Conservation (phyloP, 441 rosid genomes). For the Iberis amara region DNA sequence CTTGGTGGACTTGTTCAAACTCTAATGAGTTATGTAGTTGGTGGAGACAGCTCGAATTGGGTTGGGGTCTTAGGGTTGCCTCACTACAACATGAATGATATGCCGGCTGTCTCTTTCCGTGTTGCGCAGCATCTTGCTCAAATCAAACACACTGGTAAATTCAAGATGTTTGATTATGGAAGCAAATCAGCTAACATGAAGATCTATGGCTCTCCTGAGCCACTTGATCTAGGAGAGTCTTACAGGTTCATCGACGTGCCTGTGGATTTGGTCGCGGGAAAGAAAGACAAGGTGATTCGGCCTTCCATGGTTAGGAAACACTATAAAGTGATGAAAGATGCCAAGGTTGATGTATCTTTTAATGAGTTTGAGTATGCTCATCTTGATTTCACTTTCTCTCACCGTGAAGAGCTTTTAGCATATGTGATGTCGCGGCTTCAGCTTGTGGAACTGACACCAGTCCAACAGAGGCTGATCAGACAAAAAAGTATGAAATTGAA, state of each 20-base stretch:
- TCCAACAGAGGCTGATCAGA: conserved; percentile 28
- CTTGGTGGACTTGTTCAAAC: conserved; percentile 95
- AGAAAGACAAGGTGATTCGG: conserved; percentile 73
- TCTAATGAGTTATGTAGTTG: conserved; percentile 70
- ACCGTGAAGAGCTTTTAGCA: conserved; percentile 74
- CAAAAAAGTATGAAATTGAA: conserved; percentile 40
- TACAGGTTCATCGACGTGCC: conserved; percentile 65
- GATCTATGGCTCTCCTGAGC: conserved; percentile 66
- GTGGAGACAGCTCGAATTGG: conserved; percentile 99
- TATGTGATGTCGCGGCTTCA: conserved; percentile 77
- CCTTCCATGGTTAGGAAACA: conserved; percentile 80
- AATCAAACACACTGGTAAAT: conserved; percentile 60
- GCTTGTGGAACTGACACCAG: conserved; percentile 42
- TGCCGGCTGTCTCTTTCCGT: conserved; percentile 83
- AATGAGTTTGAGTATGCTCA: conserved; percentile 87
- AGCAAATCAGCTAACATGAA: conserved; percentile 58
- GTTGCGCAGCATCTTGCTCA: conserved; percentile 89
- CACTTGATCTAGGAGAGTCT: conserved; percentile 74
- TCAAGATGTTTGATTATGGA: conserved; percentile 87
- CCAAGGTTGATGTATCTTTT: conserved; percentile 58
- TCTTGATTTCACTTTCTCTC: conserved; percentile 88
- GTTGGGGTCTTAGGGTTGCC: conserved; percentile 86
- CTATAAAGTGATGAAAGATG: conserved; percentile 67
- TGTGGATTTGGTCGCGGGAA: conserved; percentile 81
- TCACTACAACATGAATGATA: conserved; percentile 94